These are phyloP conservation scores for Cercospora sojina DNA, from an alignment of 2,329 filamentous ascomycete genomes.

Conservation along the genomic window DNA sequence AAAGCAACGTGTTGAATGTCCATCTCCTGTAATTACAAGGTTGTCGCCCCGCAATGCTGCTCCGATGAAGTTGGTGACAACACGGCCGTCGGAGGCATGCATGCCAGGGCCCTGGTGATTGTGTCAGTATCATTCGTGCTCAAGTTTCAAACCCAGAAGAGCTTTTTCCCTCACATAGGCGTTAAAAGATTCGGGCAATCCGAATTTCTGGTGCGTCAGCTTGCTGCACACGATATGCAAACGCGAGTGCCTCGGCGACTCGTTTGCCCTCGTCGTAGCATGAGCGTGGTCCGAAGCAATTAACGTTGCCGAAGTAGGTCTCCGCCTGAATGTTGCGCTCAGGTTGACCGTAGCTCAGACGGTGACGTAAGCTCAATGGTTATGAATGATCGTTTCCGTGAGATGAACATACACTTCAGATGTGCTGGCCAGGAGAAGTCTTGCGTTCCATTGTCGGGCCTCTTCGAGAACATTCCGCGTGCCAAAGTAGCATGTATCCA, in stretches of 20 bases:
- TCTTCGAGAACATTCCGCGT: background rate
- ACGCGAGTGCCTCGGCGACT: constrained; percentile 16
- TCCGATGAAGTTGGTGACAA: background rate
- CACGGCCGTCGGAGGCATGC: background rate
- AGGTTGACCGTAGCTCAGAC: background rate
- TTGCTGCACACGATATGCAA: constrained; percentile 11
- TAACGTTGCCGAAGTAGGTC: constrained; percentile 16
- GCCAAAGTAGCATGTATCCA: background rate
- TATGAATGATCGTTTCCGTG: too few relatives aligned
- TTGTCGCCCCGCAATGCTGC: background rate
- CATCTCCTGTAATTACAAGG: background rate
- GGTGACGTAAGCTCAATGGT: background rate
- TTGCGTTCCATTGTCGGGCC: background rate
- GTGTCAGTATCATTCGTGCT: background rate
- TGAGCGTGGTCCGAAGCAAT: constrained; percentile 15
- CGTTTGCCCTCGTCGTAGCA: constrained; percentile 22
- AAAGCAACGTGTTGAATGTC: background rate
- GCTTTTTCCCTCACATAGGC: background rate
- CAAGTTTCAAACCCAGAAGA: too few relatives aligned
- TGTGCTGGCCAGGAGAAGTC: background rate
- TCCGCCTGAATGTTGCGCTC: constrained; percentile 9
- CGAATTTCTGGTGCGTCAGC: background rate
- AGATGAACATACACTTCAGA: constrained; percentile 8
- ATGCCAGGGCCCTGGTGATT: background rate
- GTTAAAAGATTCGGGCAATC: background rate